These are phyloP conservation scores for Diacronema lutheri DNA, from an alignment of 78 protist species.

Conservation along the genomic window DNA sequence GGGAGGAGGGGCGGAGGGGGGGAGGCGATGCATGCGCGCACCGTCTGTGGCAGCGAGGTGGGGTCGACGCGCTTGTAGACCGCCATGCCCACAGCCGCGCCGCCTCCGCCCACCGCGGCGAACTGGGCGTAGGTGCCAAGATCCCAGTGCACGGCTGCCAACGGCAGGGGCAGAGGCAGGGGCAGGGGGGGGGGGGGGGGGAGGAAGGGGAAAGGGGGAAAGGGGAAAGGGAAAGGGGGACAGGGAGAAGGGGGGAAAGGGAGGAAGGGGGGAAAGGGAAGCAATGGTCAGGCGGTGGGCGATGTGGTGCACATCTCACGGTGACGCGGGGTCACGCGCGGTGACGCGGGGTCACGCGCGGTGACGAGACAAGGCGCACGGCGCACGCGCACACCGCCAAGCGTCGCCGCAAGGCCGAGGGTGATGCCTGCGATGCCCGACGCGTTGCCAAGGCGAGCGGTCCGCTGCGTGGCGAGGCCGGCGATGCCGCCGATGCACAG, in stretches of 20 bases:
- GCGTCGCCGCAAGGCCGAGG: conserved; percentile 16
- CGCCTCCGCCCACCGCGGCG: not conserved
- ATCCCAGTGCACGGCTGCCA: conserved; percentile 5
- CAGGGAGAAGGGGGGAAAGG: too few species aligned
- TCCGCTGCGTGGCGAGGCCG: conserved; percentile 10
- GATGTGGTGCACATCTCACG: too few species aligned
- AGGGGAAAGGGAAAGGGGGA: not conserved
- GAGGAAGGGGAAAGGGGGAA: not conserved
- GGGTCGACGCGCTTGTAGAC: conserved; percentile 7
- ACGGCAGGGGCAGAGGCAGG: not conserved
- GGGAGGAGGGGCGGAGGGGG: too few species aligned
- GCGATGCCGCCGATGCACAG: conserved; percentile 27
- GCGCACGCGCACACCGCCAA: not conserved
- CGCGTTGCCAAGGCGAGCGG: conserved; percentile 33
- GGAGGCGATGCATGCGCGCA: too few species aligned
- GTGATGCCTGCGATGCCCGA: conserved; percentile 36
- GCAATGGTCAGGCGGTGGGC: too few species aligned
- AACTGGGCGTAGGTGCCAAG: not conserved
- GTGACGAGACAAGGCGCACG: too few species aligned
- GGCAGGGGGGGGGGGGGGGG: not conserved
- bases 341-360: too few species aligned
- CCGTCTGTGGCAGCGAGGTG: conserved; percentile 4
- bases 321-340: too few species aligned
- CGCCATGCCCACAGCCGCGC: not conserved
- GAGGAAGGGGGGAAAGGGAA: too few species aligned